Percentiles rank a stretch among this genome's conserved stretches.
Conservation (phyloP, 2,329 filamentous ascomycete species). For the Talaromyces sp. region DNA sequence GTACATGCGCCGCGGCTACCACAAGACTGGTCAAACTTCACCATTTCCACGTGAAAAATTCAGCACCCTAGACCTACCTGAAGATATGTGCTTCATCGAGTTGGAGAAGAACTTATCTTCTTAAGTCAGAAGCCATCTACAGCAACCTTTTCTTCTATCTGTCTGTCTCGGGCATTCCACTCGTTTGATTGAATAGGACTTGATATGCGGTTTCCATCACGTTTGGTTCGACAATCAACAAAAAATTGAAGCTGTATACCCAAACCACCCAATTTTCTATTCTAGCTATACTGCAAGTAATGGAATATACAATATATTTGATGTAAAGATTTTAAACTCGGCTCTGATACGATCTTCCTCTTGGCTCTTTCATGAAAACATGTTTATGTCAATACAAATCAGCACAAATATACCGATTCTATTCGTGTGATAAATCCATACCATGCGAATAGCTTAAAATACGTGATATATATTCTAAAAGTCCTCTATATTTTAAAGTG, state of each 20-base stretch:
- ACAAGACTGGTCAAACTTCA: conserved; percentile 16
- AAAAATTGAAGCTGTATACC: too few relatives aligned
- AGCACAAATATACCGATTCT: neutral
- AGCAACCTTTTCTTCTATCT: too few relatives aligned
- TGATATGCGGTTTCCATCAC: too few relatives aligned
- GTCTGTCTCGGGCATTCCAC: too few relatives aligned
- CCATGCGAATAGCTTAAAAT: too few relatives aligned
- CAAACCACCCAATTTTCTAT: neutral
- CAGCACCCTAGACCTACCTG: conserved; percentile 14
- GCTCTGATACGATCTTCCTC: neutral
- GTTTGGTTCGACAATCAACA: too few relatives aligned
- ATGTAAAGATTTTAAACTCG: neutral
- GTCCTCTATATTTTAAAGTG: neutral
- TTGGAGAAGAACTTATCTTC: conserved; percentile 6
- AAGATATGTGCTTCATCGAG: conserved; percentile 23
- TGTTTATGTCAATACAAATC: neutral
- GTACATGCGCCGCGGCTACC: conserved; percentile 25
- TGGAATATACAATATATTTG: neutral
- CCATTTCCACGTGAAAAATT: conserved; percentile 18
- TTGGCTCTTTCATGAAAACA: neutral
- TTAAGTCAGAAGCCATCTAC: neutral
- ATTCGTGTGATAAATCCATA: too few relatives aligned
- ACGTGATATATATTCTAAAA: neutral
- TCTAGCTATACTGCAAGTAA: neutral
- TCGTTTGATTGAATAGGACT: too few relatives aligned